A percentile compares a stretch with the other conserved stretches of the same genome.
Evolutionary conservation across 106 monocot species (phyloP).

Genomic region (Dendrobium catenatum): DNA sequence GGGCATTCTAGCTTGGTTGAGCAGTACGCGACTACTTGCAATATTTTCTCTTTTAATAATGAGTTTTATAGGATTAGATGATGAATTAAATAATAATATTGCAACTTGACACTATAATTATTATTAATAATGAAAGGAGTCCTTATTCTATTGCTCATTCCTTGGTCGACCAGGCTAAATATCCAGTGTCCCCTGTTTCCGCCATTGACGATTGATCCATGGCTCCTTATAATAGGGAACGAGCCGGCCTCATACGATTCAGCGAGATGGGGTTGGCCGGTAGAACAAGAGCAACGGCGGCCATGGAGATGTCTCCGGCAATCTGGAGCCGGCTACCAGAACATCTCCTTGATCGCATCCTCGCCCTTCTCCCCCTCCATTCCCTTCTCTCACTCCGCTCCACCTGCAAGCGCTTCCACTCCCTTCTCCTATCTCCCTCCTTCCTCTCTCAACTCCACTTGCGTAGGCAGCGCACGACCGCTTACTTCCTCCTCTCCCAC

Average conservation of each 20-base stretch:
- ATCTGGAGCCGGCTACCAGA: constrained; percentile 27
- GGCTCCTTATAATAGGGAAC: background rate
- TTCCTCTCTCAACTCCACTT: constrained; percentile 20
- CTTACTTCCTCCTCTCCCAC: constrained; percentile 38
- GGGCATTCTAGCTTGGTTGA: no score
- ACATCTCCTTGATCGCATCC: constrained; percentile 26
- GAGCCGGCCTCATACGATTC: background rate
- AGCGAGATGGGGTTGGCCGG: background rate
- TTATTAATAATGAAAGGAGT: no score
- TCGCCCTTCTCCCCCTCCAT: constrained; percentile 24
- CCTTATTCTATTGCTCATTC: no score
- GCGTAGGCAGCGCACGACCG: background rate
- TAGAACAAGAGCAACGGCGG: background rate
- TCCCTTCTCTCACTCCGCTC: constrained; percentile 17
- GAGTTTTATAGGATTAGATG: no score
- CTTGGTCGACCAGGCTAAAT: no score
- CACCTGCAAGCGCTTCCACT: constrained; percentile 23
- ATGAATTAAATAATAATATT: no score
- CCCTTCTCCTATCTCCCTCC: constrained; percentile 14
- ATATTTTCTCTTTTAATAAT: no score
- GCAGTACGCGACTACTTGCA: no score
- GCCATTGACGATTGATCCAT: background rate
- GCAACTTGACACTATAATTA: no score
- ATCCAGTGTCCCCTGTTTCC: no score
- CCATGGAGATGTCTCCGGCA: constrained; percentile 14